These are phyloP conservation scores for Crithidia thermophila DNA, from an alignment of 208 protist species.

Conservation along the genomic window DNA sequence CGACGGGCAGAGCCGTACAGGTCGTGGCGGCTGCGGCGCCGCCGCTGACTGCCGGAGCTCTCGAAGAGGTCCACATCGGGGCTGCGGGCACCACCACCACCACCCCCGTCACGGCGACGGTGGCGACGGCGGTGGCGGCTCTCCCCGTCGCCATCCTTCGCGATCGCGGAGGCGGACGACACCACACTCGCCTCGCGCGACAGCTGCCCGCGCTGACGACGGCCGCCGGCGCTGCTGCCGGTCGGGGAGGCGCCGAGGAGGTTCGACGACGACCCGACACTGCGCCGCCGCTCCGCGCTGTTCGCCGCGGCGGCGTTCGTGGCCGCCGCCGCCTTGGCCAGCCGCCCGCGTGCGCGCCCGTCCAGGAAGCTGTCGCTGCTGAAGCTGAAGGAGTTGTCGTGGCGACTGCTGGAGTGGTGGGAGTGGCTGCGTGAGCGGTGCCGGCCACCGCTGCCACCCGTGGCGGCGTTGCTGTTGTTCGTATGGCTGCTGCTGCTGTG, in stretches of 20 bases:
- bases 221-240: background rate
- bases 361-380: slow-evolving; percentile 29
- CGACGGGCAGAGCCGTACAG: background rate
- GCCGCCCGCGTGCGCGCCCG: slow-evolving; percentile 21
- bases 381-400: slow-evolving; percentile 28
- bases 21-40: slow-evolving; percentile 14
- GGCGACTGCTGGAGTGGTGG: background rate
- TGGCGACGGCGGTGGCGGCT: background rate
- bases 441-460: too few species aligned
- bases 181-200: background rate
- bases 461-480: too few species aligned
- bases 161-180: background rate
- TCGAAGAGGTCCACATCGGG: background rate
- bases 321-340: slow-evolving; percentile 26
- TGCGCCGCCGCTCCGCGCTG: slow-evolving; percentile 23
- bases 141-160: background rate
- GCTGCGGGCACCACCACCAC: too few species aligned
- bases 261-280: background rate
- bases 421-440: background rate
- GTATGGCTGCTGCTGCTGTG: background rate
- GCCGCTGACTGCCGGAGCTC: slow-evolving; percentile 10
- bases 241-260: background rate
- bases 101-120: background rate
- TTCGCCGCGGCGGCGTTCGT: slow-evolving; percentile 13
- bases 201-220: too few species aligned